A percentile compares a stretch with the other conserved stretches of the same genome.
These are phyloP conservation scores for Galeopsis tetrahit DNA, from an alignment of 257 asterid species.

Conservation along the genomic window DNA sequence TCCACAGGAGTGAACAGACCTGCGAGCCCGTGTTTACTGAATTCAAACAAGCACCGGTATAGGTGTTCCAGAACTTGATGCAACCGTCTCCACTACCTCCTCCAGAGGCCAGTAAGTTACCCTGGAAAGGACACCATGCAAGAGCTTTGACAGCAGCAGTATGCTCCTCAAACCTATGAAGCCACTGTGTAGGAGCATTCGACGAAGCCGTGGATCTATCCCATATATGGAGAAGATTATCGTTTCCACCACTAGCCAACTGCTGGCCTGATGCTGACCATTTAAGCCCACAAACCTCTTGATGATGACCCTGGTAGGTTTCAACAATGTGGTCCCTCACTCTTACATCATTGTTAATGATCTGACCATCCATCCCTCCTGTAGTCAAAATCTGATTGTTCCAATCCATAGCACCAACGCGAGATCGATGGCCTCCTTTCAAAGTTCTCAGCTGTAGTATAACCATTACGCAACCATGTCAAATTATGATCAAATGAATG, in stretches of 20 bases:
- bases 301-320: constrained; percentile 68
- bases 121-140: constrained; percentile 92
- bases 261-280: constrained; percentile 93
- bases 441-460: constrained; percentile 49
- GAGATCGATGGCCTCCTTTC: constrained; percentile 64
- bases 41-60: constrained; percentile 85
- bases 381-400: constrained; percentile 71
- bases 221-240: constrained; percentile 83
- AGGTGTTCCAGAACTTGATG: constrained; percentile 84
- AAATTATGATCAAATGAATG: neutral
- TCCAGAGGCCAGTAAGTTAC: constrained; percentile 73
- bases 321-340: constrained; percentile 62
- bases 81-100: constrained; percentile 77
- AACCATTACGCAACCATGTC: neutral
- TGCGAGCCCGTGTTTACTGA: constrained; percentile 87
- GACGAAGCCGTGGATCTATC: constrained; percentile 39
- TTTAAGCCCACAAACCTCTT: constrained; percentile 83
- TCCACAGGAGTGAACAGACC: constrained; percentile 91
- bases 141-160: constrained; percentile 86
- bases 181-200: constrained; percentile 58
- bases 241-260: constrained; percentile 84
- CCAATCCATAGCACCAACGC: constrained; percentile 82
- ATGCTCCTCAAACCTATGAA: constrained; percentile 82
- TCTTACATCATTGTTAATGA: constrained; percentile 75
- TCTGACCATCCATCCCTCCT: constrained; percentile 84